A percentile compares a stretch with the other conserved stretches of the same genome.
These are phyloP conservation scores for Entomortierella lignicola DNA, from an alignment of 192 early-diverging fungal genomes.

Conservation along the genomic window DNA sequence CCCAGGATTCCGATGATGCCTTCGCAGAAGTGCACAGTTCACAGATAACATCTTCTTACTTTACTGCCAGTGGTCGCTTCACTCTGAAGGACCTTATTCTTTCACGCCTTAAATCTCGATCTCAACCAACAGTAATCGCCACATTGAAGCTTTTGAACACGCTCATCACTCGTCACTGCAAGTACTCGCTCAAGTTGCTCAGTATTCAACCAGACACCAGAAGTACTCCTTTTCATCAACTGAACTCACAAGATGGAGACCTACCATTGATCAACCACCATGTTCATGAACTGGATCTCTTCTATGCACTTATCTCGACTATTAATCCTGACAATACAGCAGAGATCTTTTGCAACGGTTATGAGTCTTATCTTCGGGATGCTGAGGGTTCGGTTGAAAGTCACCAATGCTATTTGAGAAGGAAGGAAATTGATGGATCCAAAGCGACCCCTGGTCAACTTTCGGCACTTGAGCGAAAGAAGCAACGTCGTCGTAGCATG, in stretches of 20 bases:
- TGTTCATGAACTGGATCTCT: slow-evolving; percentile 66
- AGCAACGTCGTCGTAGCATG: slow-evolving; percentile 59
- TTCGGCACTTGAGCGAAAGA: slow-evolving; percentile 44
- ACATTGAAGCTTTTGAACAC: slow-evolving; percentile 84
- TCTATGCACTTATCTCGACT: slow-evolving; percentile 65
- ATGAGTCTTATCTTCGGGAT: slow-evolving; percentile 66
- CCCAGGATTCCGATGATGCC: slow-evolving; percentile 45
- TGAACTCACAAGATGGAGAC: slow-evolving; percentile 4
- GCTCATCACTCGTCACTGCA: slow-evolving; percentile 80
- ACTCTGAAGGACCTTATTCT: slow-evolving; percentile 86
- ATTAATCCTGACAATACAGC: slow-evolving; percentile 63
- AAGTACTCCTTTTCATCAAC: slow-evolving; percentile 55
- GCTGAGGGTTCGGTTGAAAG: slow-evolving; percentile 60
- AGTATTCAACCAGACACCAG: slow-evolving; percentile 72
- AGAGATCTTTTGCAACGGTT: slow-evolving; percentile 66
- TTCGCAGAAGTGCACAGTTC: slow-evolving; percentile 61
- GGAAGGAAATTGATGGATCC: slow-evolving; percentile 42
- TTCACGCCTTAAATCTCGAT: slow-evolving; percentile 88
- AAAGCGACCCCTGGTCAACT: slow-evolving; percentile 34
- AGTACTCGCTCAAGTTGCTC: slow-evolving; percentile 80
- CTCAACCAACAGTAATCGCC: slow-evolving; percentile 86
- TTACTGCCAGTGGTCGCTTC: slow-evolving; percentile 67
- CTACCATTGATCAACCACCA: slow-evolving; percentile 65
- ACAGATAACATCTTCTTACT: slow-evolving; percentile 62
- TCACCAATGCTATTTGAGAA: slow-evolving; percentile 62